Evolutionary conservation across 2,329 filamentous ascomycete genomes (phyloP), one percentile per base, ranked within the genome.

Genomic region (Pseudogymnoascus sp.): DNA sequence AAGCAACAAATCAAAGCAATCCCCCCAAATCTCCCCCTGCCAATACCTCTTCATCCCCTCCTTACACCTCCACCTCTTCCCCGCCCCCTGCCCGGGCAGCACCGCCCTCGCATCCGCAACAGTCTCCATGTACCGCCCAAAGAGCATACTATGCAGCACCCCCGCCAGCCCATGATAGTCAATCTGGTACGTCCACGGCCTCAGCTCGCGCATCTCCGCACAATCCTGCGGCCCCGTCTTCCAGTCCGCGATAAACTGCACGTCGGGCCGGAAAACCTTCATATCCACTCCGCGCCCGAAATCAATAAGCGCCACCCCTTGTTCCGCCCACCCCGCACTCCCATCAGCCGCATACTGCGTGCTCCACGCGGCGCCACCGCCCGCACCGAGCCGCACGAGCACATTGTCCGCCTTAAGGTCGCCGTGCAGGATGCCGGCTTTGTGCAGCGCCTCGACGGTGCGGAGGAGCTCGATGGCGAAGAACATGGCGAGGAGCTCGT

Each of bases 381-480:
- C 22, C 22, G 70, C 66, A n/a, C 75, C 88, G 18, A 97, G 85
- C 4, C 94, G 89, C 3, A 97, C 83, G 2, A 99, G 84, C 68
- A 95, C 93, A 71, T 99, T 99, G 75, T 99, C 94, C 1, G 89
- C 86, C 76, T 99, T 99, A 67, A 99, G 80, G 70, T 99, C 94
- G 38, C 94, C 94, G 71, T 99, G 94, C 50, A 97, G 78, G 62
- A 99, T 80, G 2, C 85, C 82, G 66, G 88, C 88, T 3, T 83
- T 72, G 74, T 99, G 94, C 20, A 99, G 80, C 0, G 88, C 87
- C 75, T 97, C 94, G 3, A 96, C 82, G 0, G 91, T 96, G 58
- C 94, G 89, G 67, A 99, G 81, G 6, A 99, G 82, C 74, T 99
- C 94, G 63, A 97, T 81, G 6, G 90, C 82, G 76, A 97, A 96